A percentile compares a stretch with the other conserved stretches of the same genome.
Evolutionary conservation across 169 alveolate genomes (phyloP).

Genomic region (Plasmodium malariae): DNA sequence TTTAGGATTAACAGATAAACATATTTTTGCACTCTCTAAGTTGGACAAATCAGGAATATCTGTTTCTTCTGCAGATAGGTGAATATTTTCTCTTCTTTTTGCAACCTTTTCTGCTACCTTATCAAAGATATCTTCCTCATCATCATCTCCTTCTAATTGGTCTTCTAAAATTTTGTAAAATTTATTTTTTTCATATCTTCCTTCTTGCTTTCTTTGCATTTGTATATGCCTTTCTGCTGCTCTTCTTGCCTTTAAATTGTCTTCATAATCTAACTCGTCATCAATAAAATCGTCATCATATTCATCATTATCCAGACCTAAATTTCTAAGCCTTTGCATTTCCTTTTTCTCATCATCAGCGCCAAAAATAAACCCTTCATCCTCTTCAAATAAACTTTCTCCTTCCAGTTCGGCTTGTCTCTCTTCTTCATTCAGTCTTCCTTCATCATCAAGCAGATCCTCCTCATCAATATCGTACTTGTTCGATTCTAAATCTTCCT

Average conservation of each 20-base stretch:
- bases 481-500: constrained; percentile 80
- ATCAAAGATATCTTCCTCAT: constrained; percentile 84
- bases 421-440: constrained; percentile 83
- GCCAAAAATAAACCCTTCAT: constrained; percentile 86
- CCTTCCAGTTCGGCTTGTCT: constrained; percentile 85
- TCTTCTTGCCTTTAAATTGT: constrained; percentile 89
- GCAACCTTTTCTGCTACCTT: constrained; percentile 87
- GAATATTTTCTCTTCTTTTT: constrained; percentile 87
- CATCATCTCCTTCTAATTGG: constrained; percentile 82
- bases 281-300: constrained; percentile 90
- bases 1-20: constrained; percentile 86
- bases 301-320: constrained; percentile 86
- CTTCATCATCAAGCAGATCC: constrained; percentile 83
- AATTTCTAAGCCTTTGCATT: constrained; percentile 83
- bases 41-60: constrained; percentile 85
- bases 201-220: constrained; percentile 77
- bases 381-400: constrained; percentile 84
- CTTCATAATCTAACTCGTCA: constrained; percentile 87
- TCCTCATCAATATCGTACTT: constrained; percentile 86
- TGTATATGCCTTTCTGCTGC: constrained; percentile 88
- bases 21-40: constrained; percentile 86
- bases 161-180: constrained; percentile 83
- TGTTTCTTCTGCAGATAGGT: constrained; percentile 80
- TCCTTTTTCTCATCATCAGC: constrained; percentile 84
- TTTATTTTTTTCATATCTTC: constrained; percentile 78